Percentiles rank a stretch among this genome's conserved stretches.
Conservation (phyloP, 176 grass and related monocot genomes). For the Stipa capillata region DNA sequence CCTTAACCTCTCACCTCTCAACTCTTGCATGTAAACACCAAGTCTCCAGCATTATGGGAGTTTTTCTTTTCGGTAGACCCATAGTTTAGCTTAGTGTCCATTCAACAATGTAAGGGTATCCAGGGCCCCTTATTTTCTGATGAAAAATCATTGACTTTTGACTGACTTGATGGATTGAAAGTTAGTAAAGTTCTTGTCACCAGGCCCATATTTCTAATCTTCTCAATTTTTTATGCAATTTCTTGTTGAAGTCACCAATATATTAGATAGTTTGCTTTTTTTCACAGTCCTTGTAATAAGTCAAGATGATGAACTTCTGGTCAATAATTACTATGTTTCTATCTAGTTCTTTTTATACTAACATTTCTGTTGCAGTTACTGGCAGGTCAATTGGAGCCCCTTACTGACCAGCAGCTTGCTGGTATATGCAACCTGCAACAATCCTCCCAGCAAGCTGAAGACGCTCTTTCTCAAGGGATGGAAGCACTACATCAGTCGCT, state of each 20-base stretch:
- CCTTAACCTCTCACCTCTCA: not conserved
- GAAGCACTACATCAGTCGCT: conserved; percentile 87
- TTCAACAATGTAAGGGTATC: not conserved
- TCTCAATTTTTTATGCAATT: not conserved
- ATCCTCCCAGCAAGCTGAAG: conserved; percentile 83
- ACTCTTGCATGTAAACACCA: not conserved
- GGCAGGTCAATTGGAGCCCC: conserved; percentile 65
- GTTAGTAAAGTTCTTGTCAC: not conserved
- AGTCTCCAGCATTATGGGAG: not conserved
- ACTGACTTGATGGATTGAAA: not conserved
- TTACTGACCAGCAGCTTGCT: conserved; percentile 75
- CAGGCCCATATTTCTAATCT: not conserved
- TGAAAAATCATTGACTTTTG: not conserved
- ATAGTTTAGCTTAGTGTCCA: not conserved
- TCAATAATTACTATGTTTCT: not conserved
- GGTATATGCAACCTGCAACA: conserved; percentile 76
- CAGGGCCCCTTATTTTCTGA: not conserved
- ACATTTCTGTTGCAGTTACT: conserved; percentile 52
- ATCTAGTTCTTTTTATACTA: not conserved
- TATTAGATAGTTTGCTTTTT: not conserved
- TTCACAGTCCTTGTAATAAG: not conserved
- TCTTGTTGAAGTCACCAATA: not conserved
- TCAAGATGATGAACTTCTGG: not conserved
- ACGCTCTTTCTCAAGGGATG: conserved; percentile 91
- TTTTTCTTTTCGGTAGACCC: not conserved